Base-by-base conservation (phyloP, 2,329 filamentous ascomycete species). In the Emergomyces orientalis region DNA sequence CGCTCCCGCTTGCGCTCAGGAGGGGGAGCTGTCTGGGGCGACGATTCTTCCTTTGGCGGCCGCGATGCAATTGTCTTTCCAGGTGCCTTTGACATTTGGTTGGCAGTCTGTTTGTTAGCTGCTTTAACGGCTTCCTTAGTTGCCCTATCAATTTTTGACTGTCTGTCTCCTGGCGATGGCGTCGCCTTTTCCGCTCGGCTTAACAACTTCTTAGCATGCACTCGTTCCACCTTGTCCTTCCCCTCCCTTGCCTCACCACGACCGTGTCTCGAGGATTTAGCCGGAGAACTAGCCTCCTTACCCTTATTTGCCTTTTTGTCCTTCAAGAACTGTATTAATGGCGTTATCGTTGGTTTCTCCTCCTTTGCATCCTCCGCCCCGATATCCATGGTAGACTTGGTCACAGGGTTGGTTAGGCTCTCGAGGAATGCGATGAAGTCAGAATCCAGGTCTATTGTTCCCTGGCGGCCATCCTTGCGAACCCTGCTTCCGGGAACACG, bases 351-450 rank as follows among this genome's bases (percentile, higher is more conserved):
- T 58, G 89, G 89, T 43, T 83, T 81, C 65, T 77, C 76, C 64
- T 80, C 81, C 66, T 81, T 81, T 34, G 82, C 77, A 5, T 72
- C 82, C 3, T 81, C 75, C 49, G 82, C 82, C 14, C 72, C 67
- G 4, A 76, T 65, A 39, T 85, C 81, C 30, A 81, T 82, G 0
- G 79, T 75, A 11, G 84, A 75, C 70, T 84, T 87, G n/a, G 77
- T 75, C 64, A 85, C 80, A 1, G 84, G 85, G 68, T 95, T 91
- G 1, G 92, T 95, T 56, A 97, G 82, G 61, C 85, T 88, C 73
- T 95, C 89, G 8, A 99, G 82, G 73, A 97, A 99, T 32, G 87
- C 86, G 79, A 97, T 95, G 70, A 97, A 99, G 69, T 97, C 94
- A 0, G 90, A 86, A 71, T 99, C 94, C 73, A 96, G 91, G 70